Percentiles rank a stretch among this genome's conserved stretches.
phyloP scores from a whole-genome alignment of 2,329 filamentous ascomycete species.

The Pseudogymnoascus sp. region DNA sequence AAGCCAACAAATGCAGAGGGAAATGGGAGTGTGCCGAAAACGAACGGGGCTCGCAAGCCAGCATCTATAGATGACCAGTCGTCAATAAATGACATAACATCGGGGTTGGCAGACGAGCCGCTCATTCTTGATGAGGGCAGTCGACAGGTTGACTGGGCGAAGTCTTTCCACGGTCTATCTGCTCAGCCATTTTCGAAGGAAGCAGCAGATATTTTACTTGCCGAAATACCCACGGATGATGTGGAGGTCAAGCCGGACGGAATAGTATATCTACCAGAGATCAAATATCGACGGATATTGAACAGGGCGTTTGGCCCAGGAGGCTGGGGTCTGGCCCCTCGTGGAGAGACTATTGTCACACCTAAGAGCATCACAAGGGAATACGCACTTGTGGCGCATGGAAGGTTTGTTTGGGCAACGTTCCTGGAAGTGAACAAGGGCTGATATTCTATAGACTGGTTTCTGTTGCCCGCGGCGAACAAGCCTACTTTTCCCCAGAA shows the following conservation, averaged over 20 bases:
- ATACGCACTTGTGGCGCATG: slow-evolving; percentile 82
- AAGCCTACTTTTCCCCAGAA: slow-evolving; percentile 84
- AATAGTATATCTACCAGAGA: slow-evolving; percentile 92
- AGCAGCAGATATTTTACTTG: slow-evolving; percentile 50
- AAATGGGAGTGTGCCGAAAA: not conserved
- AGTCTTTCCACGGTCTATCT: slow-evolving; percentile 61
- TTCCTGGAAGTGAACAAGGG: not conserved
- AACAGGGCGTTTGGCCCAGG: slow-evolving; percentile 90
- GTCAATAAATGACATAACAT: slow-evolving; percentile 34
- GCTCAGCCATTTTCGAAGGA: slow-evolving; percentile 55
- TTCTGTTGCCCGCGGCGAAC: slow-evolving; percentile 85
- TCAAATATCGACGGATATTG: slow-evolving; percentile 89
- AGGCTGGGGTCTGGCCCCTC: slow-evolving; percentile 86
- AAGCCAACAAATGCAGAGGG: slow-evolving; percentile 16
- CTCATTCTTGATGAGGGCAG: slow-evolving; percentile 38
- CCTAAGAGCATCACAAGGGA: slow-evolving; percentile 64
- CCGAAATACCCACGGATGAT: slow-evolving; percentile 60
- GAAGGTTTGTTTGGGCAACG: slow-evolving; percentile 53
- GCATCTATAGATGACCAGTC: slow-evolving; percentile 41
- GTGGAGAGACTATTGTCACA: slow-evolving; percentile 62
- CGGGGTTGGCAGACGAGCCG: slow-evolving; percentile 43
- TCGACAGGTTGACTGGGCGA: slow-evolving; percentile 61
- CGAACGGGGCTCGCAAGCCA: slow-evolving; percentile 36
- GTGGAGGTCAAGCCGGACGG: slow-evolving; percentile 97
- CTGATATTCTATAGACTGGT: slow-evolving; percentile 57